Evolutionary conservation across 1,284 basidiomycete species (phyloP).

Genomic region (Ceratobasidium papillatum): DNA sequence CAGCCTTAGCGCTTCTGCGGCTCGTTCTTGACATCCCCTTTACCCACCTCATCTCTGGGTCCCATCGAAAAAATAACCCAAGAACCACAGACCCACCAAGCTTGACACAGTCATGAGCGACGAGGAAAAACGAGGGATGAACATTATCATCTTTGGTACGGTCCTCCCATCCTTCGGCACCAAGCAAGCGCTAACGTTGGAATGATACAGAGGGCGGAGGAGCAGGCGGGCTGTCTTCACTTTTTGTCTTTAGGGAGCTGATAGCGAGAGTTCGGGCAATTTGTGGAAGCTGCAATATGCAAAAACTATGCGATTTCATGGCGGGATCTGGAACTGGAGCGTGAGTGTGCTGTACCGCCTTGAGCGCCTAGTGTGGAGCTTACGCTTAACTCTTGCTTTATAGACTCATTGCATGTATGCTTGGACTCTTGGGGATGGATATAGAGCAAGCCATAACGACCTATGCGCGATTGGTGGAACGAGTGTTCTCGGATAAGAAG

Average conservation of each 20-base stretch:
- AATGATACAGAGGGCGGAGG: neutral
- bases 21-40: too few species aligned
- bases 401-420: slow-evolving; percentile 11
- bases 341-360: too few species aligned
- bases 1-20: too few species aligned
- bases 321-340: slow-evolving; percentile 24
- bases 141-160: too few species aligned
- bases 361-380: neutral
- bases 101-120: too few species aligned
- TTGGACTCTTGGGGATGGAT: slow-evolving; percentile 9
- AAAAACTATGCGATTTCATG: slow-evolving; percentile 13
- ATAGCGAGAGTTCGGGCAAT: neutral
- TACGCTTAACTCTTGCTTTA: too few species aligned
- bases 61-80: too few species aligned
- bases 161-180: too few species aligned
- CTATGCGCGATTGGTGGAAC: neutral
- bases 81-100: too few species aligned
- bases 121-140: too few species aligned
- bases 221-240: neutral
- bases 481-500: slow-evolving; percentile 2
- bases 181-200: too few species aligned
- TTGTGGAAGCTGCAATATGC: neutral
- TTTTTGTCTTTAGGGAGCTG: neutral
- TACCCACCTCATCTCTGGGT: too few species aligned
- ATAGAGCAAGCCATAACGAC: neutral